Evolutionary conservation across 2,329 filamentous ascomycete genomes (phyloP), one percentile per base, ranked within the genome.

Genomic region (Torrubiellomyces zombiae): DNA sequence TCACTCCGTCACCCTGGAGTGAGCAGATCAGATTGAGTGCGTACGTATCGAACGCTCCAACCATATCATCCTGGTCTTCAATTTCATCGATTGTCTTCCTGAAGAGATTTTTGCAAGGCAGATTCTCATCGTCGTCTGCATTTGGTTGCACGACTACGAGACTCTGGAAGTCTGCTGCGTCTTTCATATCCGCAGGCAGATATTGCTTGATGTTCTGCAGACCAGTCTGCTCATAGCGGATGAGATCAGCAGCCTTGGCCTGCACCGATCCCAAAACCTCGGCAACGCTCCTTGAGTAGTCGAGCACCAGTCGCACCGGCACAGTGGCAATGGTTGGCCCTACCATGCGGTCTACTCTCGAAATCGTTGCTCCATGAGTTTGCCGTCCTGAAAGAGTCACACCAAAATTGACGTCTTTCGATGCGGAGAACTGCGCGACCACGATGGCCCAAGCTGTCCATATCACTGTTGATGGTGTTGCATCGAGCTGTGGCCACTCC

Each of bases 261-360:
- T 23, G 21, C 11, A 23, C 21, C 13, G 11, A 5, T 2, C 21
- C 4, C 21, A 23, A 16, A 23, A 23, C 8, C 11, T 23, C 21
- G 8, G 21, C 13, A 15, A 23, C 21, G 7, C 11, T 14, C 11
- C 6, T 15, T 14, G 21, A 14, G 11, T 15, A 14, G 21, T 23
- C 21, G 8, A 23, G 11, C 13, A 14, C 10, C 11, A 23, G 11
- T 9, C 21, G 21, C 13, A 23, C 13, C 3, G 21, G 21, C 11
- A 23, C 21, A 9, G 21, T 23, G 7, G 21, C 21, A 23, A 23
- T 23, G n/a, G 21, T 23, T 15, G 21, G 21, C 11, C 21, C 21
- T 7, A 15, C 21, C 11, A 23, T 23, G 11, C 11, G 11, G 11
- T 23, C 21, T 15, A 23, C 11, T 14, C 13, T 23, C 13, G 11